Evolutionary conservation across 2,329 filamentous ascomycete species (phyloP).

Genomic region (Fusarium xylarioides): DNA sequence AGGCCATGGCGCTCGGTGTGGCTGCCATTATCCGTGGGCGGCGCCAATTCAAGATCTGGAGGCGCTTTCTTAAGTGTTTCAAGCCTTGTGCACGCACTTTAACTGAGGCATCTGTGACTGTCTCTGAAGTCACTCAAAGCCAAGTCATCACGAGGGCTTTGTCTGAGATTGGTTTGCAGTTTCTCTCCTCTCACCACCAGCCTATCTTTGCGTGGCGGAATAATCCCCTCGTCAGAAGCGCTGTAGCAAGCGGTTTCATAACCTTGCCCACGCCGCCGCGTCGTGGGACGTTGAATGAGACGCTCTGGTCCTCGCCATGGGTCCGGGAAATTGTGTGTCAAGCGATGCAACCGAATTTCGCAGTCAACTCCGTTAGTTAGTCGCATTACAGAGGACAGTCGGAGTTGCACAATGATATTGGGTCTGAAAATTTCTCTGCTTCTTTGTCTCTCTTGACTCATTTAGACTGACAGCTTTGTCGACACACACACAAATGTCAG

Average conservation of each 20-base stretch:
- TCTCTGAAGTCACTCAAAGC: not conserved
- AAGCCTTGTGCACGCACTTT: slow-evolving; percentile 16
- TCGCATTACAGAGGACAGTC: not conserved
- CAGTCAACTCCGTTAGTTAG: slow-evolving; percentile 2
- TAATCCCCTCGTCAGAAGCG: slow-evolving; percentile 24
- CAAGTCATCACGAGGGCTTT: not conserved
- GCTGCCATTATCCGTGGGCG: not conserved
- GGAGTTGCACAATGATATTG: not conserved
- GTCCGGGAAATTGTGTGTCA: slow-evolving; percentile 37
- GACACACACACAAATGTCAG: slow-evolving; percentile 1
- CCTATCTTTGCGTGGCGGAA: slow-evolving; percentile 18
- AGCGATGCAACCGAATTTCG: slow-evolving; percentile 22
- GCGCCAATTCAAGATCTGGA: slow-evolving; percentile 1
- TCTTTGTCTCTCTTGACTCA: slow-evolving; percentile 8
- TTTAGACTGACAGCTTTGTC: slow-evolving; percentile 1
- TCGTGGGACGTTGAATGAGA: slow-evolving; percentile 30
- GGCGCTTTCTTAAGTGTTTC: not conserved
- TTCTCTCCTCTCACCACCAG: not conserved
- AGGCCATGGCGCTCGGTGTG: not conserved
- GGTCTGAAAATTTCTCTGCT: not conserved
- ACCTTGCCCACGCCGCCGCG: slow-evolving; percentile 22
- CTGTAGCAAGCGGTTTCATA: slow-evolving; percentile 37
- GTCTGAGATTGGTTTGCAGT: not conserved
- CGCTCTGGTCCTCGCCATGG: slow-evolving; percentile 22
- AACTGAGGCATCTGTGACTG: slow-evolving; percentile 3